Base-by-base conservation (phyloP, 1,139 yeast genomes). In the Taphrina populina region DNA sequence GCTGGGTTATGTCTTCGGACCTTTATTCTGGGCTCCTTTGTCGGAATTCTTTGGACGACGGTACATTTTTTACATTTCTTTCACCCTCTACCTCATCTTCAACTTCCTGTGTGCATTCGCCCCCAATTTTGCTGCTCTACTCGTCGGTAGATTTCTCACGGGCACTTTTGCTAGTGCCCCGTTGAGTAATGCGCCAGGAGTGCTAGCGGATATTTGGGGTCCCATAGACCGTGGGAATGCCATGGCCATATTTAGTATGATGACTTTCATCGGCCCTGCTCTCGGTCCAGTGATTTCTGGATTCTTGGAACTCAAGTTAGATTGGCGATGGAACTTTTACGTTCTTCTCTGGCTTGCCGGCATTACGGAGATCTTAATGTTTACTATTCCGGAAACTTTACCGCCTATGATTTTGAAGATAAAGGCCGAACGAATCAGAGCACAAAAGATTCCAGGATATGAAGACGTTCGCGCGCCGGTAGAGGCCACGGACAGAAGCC, bases 81-180 rank as follows among this genome's bases (percentile, higher is more conserved):
- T 86, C 67, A 78, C 81, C 20, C 74, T 87, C 17, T 88, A 88
- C 66, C 79, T 80, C 56, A 76, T 87, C 57, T 85, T 88, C 73
- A 86, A 88, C 68, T 83, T 88, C 59, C 96, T 95, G 2, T 86
- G 95, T 68, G 96, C 95, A 1, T 71, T 88, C 40, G 82, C 95
- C 33, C 86, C 85, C 44, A 88, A 86, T 67, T 84, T 88, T 61
- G 94, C 88, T 43, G 83, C 90, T 7, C 74, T 88, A 19, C 72
- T 88, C 61, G 90, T 80, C 19, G 84, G 90, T 68, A 77, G 96
- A 58, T 88, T 88, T 70, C 71, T 88, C 30, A 84, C 92, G 68
- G 96, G 96, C 63, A 90, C 88, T 29, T 87, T 83, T 70, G 76
- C 95, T 0, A 77, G 92, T 41, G 84, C 95, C 11, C 95, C 94